Evolutionary conservation across 495 filamentous ascomycete genomes (phyloP).

Genomic region (Beverwykella pulmonaria): DNA sequence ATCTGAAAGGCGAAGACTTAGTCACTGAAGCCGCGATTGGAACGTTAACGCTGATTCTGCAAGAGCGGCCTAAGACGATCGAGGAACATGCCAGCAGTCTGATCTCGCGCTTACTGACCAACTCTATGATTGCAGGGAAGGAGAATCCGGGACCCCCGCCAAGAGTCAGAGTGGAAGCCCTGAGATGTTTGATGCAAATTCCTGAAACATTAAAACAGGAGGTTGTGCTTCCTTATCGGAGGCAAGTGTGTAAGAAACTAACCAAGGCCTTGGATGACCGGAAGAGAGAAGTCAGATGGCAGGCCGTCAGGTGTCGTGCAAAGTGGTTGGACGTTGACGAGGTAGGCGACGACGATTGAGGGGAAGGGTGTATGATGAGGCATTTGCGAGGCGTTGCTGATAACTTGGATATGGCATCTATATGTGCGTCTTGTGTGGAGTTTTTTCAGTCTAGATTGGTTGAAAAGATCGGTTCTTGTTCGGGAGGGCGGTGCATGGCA

Average conservation of each 20-base stretch:
- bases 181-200: slow-evolving; percentile 61
- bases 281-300: slow-evolving; percentile 67
- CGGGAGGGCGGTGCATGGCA: no score
- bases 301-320: slow-evolving; percentile 68
- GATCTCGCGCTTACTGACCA: slow-evolving; percentile 59
- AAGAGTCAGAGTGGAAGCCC: slow-evolving; percentile 55
- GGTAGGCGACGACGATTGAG: slow-evolving; percentile 54
- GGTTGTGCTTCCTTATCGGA: slow-evolving; percentile 61
- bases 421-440: no score
- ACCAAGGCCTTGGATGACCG: slow-evolving; percentile 63
- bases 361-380: neutral
- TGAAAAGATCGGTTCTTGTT: no score
- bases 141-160: slow-evolving; percentile 30
- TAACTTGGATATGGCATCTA: neutral
- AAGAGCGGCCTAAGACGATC: slow-evolving; percentile 58
- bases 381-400: neutral
- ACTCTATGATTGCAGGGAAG: slow-evolving; percentile 33
- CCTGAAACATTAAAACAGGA: slow-evolving; percentile 51
- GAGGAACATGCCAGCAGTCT: slow-evolving; percentile 65
- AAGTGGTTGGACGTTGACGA: slow-evolving; percentile 71
- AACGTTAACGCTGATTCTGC: slow-evolving; percentile 62
- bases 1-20: slow-evolving; percentile 55
- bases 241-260: slow-evolving; percentile 59
- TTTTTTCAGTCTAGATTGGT: no score
- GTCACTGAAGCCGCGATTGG: slow-evolving; percentile 66